Evolutionary conservation across 2,329 filamentous ascomycete genomes (phyloP).

Genomic region (Apiospora aurea): DNA sequence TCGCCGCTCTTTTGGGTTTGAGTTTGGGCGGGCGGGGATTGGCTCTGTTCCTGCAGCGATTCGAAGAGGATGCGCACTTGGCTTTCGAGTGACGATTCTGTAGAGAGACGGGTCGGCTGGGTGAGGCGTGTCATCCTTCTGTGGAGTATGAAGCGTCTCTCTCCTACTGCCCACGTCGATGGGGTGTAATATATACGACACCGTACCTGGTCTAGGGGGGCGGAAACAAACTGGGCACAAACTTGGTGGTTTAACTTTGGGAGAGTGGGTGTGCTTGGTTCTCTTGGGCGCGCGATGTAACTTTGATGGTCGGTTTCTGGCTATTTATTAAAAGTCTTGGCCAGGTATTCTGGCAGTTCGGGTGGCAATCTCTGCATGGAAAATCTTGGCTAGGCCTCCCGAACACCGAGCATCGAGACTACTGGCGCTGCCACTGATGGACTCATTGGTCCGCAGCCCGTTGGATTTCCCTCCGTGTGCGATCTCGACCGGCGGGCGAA

Average conservation of each 20-base stretch:
- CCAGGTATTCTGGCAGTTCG: neutral
- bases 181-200: neutral
- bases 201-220: neutral
- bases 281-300: neutral
- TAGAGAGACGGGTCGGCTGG: neutral
- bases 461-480: neutral
- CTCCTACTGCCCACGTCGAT: neutral
- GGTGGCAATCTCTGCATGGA: neutral
- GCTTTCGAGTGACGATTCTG: neutral
- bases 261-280: neutral
- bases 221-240: neutral
- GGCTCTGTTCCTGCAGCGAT: conserved; percentile 18
- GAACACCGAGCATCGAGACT: neutral
- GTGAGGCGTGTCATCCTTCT: conserved; percentile 16
- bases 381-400: neutral
- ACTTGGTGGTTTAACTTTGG: neutral
- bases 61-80: conserved; percentile 2
- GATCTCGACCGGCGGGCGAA: neutral
- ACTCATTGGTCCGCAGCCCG: neutral
- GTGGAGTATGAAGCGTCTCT: neutral
- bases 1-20: neutral
- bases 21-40: neutral
- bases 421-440: neutral
- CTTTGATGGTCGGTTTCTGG: neutral
- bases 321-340: neutral